Evolutionary conservation across 257 asterid genomes (phyloP), one percentile per base, ranked within the genome.

Genomic region (Galeopsis tetrahit): DNA sequence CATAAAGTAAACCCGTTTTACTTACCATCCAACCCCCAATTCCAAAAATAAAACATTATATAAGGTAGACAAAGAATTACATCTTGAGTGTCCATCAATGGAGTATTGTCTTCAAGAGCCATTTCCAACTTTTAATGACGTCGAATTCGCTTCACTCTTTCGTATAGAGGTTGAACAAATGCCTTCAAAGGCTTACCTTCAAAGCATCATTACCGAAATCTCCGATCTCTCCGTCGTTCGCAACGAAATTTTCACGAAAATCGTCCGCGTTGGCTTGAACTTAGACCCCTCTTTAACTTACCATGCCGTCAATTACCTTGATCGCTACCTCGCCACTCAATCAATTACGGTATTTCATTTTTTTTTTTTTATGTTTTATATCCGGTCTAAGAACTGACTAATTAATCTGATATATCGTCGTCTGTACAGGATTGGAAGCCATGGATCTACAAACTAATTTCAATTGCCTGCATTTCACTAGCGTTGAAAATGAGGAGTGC

Each of bases 71-170:
- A 6, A 63, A 53, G 21, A 9, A 31, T n/a, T n/a, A n/a, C 21
- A 38, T 21, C 4, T 4, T 3, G 7, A 66, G 8, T 8, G 42
- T 2, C 3, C 6, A 61, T 73, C 86, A 73, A 90, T 90, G 97
- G 96, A 83, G 75, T 86, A 79, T 73, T 84, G 86, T 81, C 91
- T 90, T 53, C 93, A 88, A 73, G 81, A 78, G 63, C 97, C 97
- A 65, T 56, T 90, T 28, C 88, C 87, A 77, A 71, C 69, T 44
- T 36, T 70, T 0, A 66, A 42, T 17, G 77, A 77, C 4, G 28
- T 21, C 28, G 63, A 56, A n/a, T 32, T 70, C 53, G 48, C 78
- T 11, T 56, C 71, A 56, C 39, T 68, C 0, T 82, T 83, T 14
- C 5, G 11, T 6, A 78, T 77, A 61, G 97, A 90, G 72, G 38